Evolutionary conservation across 2,329 filamentous ascomycete species (phyloP).

Genomic region (Tolypocladium ophioglossoides): DNA sequence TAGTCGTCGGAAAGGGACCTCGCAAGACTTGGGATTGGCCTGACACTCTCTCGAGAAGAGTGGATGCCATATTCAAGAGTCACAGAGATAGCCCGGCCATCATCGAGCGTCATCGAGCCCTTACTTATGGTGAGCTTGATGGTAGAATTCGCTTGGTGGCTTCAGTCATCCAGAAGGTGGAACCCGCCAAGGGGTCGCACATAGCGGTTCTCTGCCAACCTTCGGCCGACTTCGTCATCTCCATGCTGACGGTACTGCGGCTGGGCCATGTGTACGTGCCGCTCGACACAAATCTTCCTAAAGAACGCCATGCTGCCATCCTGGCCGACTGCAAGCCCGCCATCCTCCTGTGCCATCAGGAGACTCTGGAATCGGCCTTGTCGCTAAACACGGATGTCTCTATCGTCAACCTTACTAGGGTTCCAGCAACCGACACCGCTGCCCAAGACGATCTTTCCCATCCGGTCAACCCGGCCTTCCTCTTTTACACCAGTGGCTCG

Average conservation of each 20-base stretch:
- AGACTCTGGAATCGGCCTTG: not conserved
- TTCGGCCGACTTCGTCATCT: conserved; percentile 18
- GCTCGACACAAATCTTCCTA: conserved; percentile 1
- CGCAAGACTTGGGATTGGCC: not conserved
- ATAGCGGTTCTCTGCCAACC: conserved; percentile 24
- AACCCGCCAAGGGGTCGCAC: conserved; percentile 11
- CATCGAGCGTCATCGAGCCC: not conserved
- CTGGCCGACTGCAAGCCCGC: not conserved
- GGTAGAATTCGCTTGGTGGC: not conserved
- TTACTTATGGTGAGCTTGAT: not conserved
- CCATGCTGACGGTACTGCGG: conserved; percentile 28
- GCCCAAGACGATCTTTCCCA: conserved; percentile 1
- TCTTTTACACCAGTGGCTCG: conserved; percentile 23
- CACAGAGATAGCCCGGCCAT: not conserved
- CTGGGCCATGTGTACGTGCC: conserved; percentile 28
- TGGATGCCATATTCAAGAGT: not conserved
- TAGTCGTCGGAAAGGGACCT: not conserved
- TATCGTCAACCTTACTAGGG: not conserved
- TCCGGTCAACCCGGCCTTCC: conserved; percentile 3
- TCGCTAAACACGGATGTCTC: not conserved
- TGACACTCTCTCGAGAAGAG: not conserved
- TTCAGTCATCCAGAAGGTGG: not conserved
- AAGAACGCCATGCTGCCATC: not conserved
- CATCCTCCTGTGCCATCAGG: not conserved
- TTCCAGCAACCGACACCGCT: not conserved